These are phyloP conservation scores for Cladophialophora immunda DNA, from an alignment of 2,329 filamentous ascomycete genomes.

Conservation along the genomic window DNA sequence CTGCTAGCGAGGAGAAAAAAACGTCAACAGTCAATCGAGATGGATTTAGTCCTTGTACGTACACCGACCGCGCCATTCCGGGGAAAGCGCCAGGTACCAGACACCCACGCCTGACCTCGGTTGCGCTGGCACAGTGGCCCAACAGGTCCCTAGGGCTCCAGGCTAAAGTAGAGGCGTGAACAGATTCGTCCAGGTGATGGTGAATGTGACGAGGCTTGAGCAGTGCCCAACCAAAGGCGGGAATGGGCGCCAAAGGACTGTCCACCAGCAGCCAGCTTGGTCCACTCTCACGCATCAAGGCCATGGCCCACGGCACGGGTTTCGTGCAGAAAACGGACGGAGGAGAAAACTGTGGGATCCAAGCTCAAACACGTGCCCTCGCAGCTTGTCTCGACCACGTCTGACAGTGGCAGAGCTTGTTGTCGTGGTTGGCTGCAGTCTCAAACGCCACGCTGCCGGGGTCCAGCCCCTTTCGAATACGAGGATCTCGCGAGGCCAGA, in stretches of 20 bases:
- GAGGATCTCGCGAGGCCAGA: background rate
- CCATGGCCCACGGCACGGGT: background rate
- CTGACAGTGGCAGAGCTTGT: background rate
- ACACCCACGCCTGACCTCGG: background rate
- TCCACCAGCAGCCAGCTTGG: background rate
- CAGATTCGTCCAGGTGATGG: slow-evolving; percentile 12
- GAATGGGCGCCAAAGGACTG: background rate
- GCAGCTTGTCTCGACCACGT: background rate
- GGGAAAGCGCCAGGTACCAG: slow-evolving; percentile 20
- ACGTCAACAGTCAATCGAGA: slow-evolving; percentile 13
- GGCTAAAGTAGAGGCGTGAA: background rate
- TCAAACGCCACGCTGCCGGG: slow-evolving; percentile 1
- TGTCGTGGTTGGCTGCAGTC: slow-evolving; percentile 1
- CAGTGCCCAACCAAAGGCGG: background rate
- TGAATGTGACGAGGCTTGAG: slow-evolving; percentile 11
- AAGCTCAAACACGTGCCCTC: slow-evolving; percentile 1
- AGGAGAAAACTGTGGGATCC: background rate
- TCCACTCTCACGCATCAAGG: background rate
- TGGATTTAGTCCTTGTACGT: slow-evolving; percentile 10
- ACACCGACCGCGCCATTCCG: slow-evolving; percentile 5
- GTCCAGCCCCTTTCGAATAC: background rate
- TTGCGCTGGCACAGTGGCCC: background rate
- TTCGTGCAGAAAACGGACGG: slow-evolving; percentile 3
- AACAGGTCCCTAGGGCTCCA: background rate
- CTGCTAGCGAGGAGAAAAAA: slow-evolving; percentile 17